Evolutionary conservation across 352 stramenopile species (phyloP), one percentile per base, ranked within the genome.

Genomic region (Aphanomyces stellatus): DNA sequence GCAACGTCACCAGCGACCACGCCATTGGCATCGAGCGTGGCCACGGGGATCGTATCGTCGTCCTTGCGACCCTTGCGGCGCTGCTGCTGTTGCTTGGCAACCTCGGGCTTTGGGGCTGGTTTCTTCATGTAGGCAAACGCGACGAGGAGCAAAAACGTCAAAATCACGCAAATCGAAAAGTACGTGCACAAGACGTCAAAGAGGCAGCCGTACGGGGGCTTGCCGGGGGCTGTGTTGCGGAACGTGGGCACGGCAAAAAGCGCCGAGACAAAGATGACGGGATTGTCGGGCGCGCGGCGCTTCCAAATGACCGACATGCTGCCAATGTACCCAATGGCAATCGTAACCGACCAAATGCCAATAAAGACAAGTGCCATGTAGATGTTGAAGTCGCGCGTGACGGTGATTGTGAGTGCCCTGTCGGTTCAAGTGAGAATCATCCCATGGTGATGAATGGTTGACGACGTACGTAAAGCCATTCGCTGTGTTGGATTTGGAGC

Each of bases 201-300:
- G 24, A 63, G 28, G 5, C 55, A 63, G 31, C 55, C 55, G 25
- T 63, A 63, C 34, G 55, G 55, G 4, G 55, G 55, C 28, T 63
- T 63, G 55, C 55, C 55, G 7, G 55, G 55, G 1, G 55, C 55
- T 2, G 55, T 63, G 55, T 63, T 63, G 55, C 55, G 55, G 6
- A 63, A 63, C 8, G 55, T 33, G n/a, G 55, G 55, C n/a, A 63
- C 55, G 24, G 55, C 55, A 49, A 63, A 63, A n/a, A 63, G 55
- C 41, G 55, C 55, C 5, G 55, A 48, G 1, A 63, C 8, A 3
- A 63, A 63, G 37, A 63, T 63, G 0, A 48, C 55, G 28, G 55
- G 55, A n/a, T 33, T 63, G 41, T 63, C 55, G 4, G 37, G 22
- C 7, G 55, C 22, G 15, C 37, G 17, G 25, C 55, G 55, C 8